Evolutionary conservation across 2,329 filamentous ascomycete species (phyloP).

Genomic region (Laburnicola sp.): DNA sequence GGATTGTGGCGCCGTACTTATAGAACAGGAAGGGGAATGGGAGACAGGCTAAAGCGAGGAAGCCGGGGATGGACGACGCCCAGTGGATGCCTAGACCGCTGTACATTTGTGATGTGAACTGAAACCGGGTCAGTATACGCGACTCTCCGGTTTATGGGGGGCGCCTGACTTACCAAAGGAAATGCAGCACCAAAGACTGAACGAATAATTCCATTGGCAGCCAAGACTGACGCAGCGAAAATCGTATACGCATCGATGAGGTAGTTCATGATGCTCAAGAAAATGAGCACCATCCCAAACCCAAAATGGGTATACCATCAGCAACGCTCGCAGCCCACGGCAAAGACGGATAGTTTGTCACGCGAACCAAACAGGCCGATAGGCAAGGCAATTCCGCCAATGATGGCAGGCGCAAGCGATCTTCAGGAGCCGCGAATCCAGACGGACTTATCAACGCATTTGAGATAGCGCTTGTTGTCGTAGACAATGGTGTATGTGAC

Average conservation of each 20-base stretch:
- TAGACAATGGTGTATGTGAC: slow-evolving; percentile 55
- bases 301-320: slow-evolving; percentile 58
- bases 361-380: slow-evolving; percentile 50
- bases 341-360: slow-evolving; percentile 53
- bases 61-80: slow-evolving; percentile 73
- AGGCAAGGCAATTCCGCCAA: slow-evolving; percentile 66
- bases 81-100: slow-evolving; percentile 64
- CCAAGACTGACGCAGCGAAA: slow-evolving; percentile 74
- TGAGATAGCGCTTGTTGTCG: slow-evolving; percentile 43
- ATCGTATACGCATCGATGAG: slow-evolving; percentile 62
- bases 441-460: slow-evolving; percentile 50
- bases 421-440: slow-evolving; percentile 67
- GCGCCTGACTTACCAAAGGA: slow-evolving; percentile 56
- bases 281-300: slow-evolving; percentile 66
- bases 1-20: slow-evolving; percentile 67
- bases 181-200: slow-evolving; percentile 78
- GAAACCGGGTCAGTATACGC: background rate
- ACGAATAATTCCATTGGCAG: slow-evolving; percentile 77
- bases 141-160: slow-evolving; percentile 58
- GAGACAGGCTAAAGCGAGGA: slow-evolving; percentile 70
- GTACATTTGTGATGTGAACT: slow-evolving; percentile 56
- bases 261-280: slow-evolving; percentile 56
- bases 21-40: slow-evolving; percentile 78
- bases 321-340: slow-evolving; percentile 61
- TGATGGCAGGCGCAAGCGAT: slow-evolving; percentile 63